Evolutionary conservation across 305 asterid genomes (phyloP).

Genomic region (Solanum chacoense): DNA sequence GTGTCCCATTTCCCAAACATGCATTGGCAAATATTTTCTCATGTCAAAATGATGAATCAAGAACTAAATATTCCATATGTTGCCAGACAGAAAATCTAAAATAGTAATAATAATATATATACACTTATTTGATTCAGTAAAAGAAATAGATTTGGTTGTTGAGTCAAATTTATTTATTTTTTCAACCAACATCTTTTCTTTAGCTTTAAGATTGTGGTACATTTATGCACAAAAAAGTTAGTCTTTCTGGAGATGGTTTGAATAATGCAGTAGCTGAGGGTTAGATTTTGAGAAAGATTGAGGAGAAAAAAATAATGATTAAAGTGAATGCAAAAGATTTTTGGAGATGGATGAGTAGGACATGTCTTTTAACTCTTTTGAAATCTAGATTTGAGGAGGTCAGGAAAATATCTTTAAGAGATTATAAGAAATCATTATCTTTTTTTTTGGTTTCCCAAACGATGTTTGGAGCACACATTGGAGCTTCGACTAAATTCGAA

Average conservation of each 20-base stretch:
- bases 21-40: neutral
- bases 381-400: slow-evolving; percentile 8
- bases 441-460: no score
- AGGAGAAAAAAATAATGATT: neutral
- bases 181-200: neutral
- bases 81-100: slow-evolving; percentile 1
- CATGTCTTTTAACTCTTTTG: neutral
- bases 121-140: neutral
- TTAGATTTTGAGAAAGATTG: neutral
- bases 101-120: neutral
- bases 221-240: neutral
- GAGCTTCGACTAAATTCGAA: no score
- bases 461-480: no score
- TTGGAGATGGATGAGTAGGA: neutral
- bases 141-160: slow-evolving; percentile 1
- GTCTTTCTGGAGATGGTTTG: neutral
- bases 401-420: neutral
- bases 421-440: neutral
- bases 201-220: slow-evolving; percentile 1
- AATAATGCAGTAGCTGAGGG: neutral
- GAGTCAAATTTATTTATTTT: neutral
- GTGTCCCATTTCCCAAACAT: neutral
- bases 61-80: slow-evolving; percentile 1
- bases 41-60: neutral
- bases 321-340: neutral